Percentiles rank a stretch among this genome's conserved stretches.
phyloP scores from a whole-genome alignment of 2,329 filamentous ascomycete genomes.

The Zymoseptoria ardabiliae region DNA sequence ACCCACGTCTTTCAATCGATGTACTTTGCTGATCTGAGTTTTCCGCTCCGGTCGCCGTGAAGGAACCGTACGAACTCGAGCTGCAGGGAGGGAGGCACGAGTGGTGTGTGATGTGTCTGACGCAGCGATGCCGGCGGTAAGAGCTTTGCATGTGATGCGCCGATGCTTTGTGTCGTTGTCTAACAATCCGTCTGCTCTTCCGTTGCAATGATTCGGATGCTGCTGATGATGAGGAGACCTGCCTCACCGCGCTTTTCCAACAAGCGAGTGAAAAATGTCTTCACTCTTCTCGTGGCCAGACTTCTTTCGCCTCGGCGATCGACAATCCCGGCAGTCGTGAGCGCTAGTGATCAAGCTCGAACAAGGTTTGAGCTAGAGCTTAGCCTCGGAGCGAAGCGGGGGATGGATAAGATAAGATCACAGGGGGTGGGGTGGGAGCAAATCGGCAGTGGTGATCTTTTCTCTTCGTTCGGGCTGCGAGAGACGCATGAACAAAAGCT shows the following conservation, averaged over 20 bases:
- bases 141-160: neutral
- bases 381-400: neutral
- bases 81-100: neutral
- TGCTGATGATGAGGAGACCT: neutral
- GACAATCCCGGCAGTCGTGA: neutral
- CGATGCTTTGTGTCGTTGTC: neutral
- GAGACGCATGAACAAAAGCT: neutral
- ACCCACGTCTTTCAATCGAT: neutral
- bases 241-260: neutral
- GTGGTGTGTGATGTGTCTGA: neutral
- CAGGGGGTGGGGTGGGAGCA: no score
- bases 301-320: neutral
- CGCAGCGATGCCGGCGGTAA: neutral
- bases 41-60: neutral
- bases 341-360: neutral
- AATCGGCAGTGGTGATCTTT: neutral
- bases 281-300: neutral
- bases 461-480: no score
- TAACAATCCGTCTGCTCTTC: neutral
- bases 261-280: neutral
- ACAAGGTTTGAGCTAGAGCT: neutral
- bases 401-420: neutral
- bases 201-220: neutral
- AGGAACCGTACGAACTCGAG: neutral
- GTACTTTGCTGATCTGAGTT: neutral